phyloP scores from a whole-genome alignment of 75 land plant species.

The Pinus taeda region DNA sequence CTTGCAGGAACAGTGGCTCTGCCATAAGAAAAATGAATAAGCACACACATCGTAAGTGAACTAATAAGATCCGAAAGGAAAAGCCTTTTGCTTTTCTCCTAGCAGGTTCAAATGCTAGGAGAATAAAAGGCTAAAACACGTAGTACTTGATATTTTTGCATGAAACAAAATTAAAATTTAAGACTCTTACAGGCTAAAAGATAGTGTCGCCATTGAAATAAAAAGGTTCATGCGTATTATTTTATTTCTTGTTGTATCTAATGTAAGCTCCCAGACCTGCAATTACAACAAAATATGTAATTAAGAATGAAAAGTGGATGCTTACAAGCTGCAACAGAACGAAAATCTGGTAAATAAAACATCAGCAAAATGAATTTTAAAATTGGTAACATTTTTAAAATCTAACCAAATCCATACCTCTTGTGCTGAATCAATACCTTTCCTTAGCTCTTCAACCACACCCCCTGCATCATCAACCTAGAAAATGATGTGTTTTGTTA shows the following conservation, averaged over 20 bases:
- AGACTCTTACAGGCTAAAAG: conserved; percentile 35
- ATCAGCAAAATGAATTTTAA: neutral
- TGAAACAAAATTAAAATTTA: neutral
- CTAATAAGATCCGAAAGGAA: neutral
- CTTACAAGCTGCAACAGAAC: neutral
- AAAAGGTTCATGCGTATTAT: conserved; percentile 39
- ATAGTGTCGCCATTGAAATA: conserved; percentile 42
- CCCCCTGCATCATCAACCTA: conserved; percentile 57
- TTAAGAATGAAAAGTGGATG: neutral
- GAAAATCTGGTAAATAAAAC: neutral
- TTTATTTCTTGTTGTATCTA: conserved; percentile 51
- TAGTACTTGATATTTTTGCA: neutral
- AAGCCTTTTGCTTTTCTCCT: neutral
- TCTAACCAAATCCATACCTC: conserved; percentile 24
- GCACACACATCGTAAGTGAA: neutral
- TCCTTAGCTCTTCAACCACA: conserved; percentile 50
- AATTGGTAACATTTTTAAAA: neutral
- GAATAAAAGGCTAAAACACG: neutral
- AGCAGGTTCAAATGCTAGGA: neutral
- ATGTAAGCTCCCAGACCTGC: conserved; percentile 57
- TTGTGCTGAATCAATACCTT: conserved; percentile 48
- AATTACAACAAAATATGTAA: conserved; percentile 9
- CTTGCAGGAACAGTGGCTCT: conserved; percentile 41
- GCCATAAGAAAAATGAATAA: conserved; percentile 3
- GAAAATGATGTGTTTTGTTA: neutral